Conservation (phyloP, 1,284 basidiomycete species). For the Boletus semigastroideus region DNA sequence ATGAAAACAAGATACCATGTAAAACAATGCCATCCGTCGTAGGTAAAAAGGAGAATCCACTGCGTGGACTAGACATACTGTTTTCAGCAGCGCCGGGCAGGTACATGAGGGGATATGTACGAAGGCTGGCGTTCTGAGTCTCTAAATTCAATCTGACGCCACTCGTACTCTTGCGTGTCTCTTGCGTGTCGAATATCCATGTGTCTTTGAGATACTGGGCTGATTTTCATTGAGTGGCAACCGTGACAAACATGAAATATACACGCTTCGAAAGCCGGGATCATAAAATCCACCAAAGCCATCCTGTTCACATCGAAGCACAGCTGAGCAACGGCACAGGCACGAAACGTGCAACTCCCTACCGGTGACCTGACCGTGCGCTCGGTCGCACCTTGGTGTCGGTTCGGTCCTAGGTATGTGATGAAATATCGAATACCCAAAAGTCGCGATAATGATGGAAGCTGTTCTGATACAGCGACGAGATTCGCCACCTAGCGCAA, state of each 20-base stretch:
- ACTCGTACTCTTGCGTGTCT: constrained; percentile 85
- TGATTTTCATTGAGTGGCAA: constrained; percentile 22
- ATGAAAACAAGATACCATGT: constrained; percentile 51
- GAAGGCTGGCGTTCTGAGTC: constrained; percentile 71
- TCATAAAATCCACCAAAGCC: constrained; percentile 90
- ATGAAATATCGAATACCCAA: constrained; percentile 75
- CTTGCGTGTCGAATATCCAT: constrained; percentile 87
- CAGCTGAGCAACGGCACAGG: neutral
- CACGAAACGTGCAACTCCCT: neutral
- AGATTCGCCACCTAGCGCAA: constrained; percentile 75
- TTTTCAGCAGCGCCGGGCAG: neutral
- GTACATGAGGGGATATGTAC: constrained; percentile 38
- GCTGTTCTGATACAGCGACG: constrained; percentile 80
- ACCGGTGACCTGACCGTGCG: constrained; percentile 85
- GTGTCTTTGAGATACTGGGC: constrained; percentile 86
- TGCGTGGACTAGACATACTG: constrained; percentile 58
- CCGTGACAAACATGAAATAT: neutral
- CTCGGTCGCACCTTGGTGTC: constrained; percentile 82
- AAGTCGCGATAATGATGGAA: constrained; percentile 93
- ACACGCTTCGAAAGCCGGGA: constrained; percentile 71
- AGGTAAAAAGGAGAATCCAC: constrained; percentile 87
- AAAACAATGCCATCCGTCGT: constrained; percentile 80
- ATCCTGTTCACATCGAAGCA: constrained; percentile 51
- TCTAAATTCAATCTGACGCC: constrained; percentile 78
- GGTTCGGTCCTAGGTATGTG: constrained; percentile 86